Base-by-base conservation (phyloP, 2,329 filamentous ascomycete species). In the Botrytis medusae region DNA sequence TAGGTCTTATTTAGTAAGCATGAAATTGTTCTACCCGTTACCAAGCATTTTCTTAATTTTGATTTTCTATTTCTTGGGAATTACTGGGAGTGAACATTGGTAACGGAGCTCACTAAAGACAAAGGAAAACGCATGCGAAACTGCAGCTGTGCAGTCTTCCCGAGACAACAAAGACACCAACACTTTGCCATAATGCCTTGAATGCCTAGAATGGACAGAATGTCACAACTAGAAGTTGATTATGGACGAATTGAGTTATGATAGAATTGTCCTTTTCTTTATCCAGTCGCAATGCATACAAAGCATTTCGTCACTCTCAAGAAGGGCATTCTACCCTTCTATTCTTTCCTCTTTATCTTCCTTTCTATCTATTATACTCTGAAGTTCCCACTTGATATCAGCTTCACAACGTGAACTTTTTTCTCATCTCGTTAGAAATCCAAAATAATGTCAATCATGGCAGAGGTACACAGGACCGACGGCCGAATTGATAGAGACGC, bases 91-190 rank as follows among this genome's bases (percentile, higher is more conserved):
- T 59, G 71, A 72, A 72, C 46, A 40, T 64, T 69, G 60, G 67
- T 71, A 54, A 62, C 61, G 77, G 75, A 74, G 75, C 76, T 71
- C 69, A 71, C 69, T 73, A 71, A 74, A 74, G 75, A 80, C 78
- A 80, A 80, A 80, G 78, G 76, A 77, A 77, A 72, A 65, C 65
- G 75, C 73, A 72, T 77, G 74, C 75, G 74, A 76, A 78, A 75
- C 74, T 78, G 73, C 73, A 74, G 75, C 74, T 76, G 65, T 75
- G n/a, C 74, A 75, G 73, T 74, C 77, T 75, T 80, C 78, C 79
- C 79, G 79, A 81, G 79, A 81, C 79, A 80, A 80, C 79, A 80
- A 80, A 79, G 78, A 75, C 76, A 77, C 74, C 71, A 75, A 74
- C 72, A 73, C 51, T 73, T 76, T 77, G 73, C 75, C 78, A 79